Conservation (phyloP, 176 grass and related monocot species). For the Oropetium thomaeum region DNA sequence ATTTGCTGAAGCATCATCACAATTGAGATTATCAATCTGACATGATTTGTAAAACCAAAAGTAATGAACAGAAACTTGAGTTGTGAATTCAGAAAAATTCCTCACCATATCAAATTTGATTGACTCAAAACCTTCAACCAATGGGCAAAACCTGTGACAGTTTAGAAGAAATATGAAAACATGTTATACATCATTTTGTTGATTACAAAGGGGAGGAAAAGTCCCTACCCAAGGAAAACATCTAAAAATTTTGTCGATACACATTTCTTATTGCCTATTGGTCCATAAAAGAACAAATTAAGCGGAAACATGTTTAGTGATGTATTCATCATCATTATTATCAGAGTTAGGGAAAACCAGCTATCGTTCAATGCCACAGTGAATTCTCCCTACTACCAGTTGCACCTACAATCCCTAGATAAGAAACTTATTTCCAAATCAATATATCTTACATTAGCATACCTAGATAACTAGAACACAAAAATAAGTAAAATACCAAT, state of each 20-base stretch:
- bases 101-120: slow-evolving; percentile 84
- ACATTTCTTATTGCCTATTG: background rate
- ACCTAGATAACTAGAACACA: background rate
- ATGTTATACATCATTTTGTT: slow-evolving; percentile 16
- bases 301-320: slow-evolving; percentile 4
- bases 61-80: slow-evolving; percentile 6
- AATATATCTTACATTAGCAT: background rate
- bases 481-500: background rate
- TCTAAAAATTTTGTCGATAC: background rate
- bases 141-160: slow-evolving; percentile 67
- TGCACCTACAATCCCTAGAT: too few species aligned
- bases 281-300: background rate
- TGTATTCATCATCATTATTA: slow-evolving; percentile 17
- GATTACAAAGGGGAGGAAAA: background rate
- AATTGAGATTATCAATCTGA: background rate
- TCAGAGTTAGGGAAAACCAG: background rate
- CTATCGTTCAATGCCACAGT: background rate
- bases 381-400: slow-evolving; percentile 8
- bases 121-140: slow-evolving; percentile 79
- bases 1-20: background rate
- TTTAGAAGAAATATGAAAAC: slow-evolving; percentile 31
- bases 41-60: background rate
- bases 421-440: background rate
- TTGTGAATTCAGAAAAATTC: slow-evolving; percentile 4
- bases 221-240: background rate